phyloP scores from a whole-genome alignment of 2,329 filamentous ascomycete species.

The Fusarium coicis region DNA sequence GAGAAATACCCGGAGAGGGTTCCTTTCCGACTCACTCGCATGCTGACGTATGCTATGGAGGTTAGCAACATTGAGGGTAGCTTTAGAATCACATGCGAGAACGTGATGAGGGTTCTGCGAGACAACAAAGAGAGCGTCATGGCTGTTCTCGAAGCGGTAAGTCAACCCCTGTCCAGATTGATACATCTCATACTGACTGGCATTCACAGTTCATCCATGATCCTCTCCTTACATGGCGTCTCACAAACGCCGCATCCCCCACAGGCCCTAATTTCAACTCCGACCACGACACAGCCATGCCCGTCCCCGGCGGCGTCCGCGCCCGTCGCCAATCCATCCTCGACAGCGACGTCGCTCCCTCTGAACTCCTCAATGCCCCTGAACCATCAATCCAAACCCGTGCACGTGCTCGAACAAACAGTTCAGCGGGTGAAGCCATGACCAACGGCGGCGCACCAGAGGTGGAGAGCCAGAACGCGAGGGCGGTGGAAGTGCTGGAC shows the following conservation, averaged over 20 bases:
- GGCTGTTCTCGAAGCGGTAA: conserved; percentile 96
- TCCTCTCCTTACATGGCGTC: conserved; percentile 96
- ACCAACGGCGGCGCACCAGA: conserved; percentile 57
- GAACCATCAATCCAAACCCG: conserved; percentile 60
- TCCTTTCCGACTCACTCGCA: conserved; percentile 95
- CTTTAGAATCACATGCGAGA: conserved; percentile 97
- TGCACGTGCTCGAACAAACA: conserved; percentile 69
- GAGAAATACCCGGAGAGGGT: conserved; percentile 99
- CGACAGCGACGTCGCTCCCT: conserved; percentile 69
- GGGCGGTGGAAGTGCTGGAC: conserved; percentile 89
- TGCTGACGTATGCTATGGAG: conserved; percentile 99
- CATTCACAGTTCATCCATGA: conserved; percentile 90
- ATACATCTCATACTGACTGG: conserved; percentile 1
- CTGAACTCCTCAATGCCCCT: conserved; percentile 64
- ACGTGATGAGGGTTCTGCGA: conserved; percentile 95
- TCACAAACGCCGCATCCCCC: conserved; percentile 73
- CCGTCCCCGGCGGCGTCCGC: conserved; percentile 59
- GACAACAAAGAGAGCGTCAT: conserved; percentile 99
- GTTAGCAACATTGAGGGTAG: conserved; percentile 99
- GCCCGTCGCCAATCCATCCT: conserved; percentile 76
- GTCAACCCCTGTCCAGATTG: conserved; percentile 51
- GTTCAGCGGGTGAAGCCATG: conserved; percentile 54
- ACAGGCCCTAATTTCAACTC: conserved; percentile 74
- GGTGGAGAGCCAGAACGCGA: conserved; percentile 88
- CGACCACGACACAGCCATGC: conserved; percentile 66